Base-by-base conservation (phyloP, 345 rosid genomes). In the Kernera saxatilis region DNA sequence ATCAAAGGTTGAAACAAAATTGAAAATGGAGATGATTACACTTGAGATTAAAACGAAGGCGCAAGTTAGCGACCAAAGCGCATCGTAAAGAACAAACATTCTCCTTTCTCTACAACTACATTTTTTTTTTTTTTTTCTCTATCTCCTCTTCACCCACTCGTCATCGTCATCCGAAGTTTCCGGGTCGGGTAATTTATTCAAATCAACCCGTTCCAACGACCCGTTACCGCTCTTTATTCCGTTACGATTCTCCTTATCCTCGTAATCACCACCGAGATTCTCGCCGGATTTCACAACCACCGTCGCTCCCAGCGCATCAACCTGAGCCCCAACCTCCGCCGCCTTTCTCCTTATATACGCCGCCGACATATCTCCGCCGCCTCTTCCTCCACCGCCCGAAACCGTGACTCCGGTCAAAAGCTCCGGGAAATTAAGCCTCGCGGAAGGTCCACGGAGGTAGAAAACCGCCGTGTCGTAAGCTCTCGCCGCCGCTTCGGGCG, bases 391-490 rank as follows among this genome's bases (percentile, higher is more conserved):
- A 0, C 50, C 59, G 5, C 50, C 13, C 1, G 26, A 40, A 32
- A 53, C 67, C 5, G 26, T 66, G 7, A 62, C 5, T 3, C 87
- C 77, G 22, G 73, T 65, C 60, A 88, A 61, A 70, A 82, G 77
- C 77, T 89, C 99, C 5, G 99, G 99, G 26, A 94, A 94, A 68
- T 94, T 94, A 12, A 94, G 78, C 83, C 92, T 81, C 52, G 97
- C 99, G 0, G 99, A 87, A 5, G 97, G 99, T 0, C 99, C 99
- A 36, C 99, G 78, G 25, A 94, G 84, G 79, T 85, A 86, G 53
- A 84, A 91, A 0, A 94, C 97, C 13, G 97, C 97, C 33, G 95
- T 94, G 73, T 94, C 99, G 71, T 94, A 94, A 67, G 99, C 99
- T 45, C 99, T 64, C 1, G 99, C 99, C 55, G 99, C 99, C 15